phyloP scores from a whole-genome alignment of 805 yeast genomes.

The Tetrapisispora phaffii region DNA sequence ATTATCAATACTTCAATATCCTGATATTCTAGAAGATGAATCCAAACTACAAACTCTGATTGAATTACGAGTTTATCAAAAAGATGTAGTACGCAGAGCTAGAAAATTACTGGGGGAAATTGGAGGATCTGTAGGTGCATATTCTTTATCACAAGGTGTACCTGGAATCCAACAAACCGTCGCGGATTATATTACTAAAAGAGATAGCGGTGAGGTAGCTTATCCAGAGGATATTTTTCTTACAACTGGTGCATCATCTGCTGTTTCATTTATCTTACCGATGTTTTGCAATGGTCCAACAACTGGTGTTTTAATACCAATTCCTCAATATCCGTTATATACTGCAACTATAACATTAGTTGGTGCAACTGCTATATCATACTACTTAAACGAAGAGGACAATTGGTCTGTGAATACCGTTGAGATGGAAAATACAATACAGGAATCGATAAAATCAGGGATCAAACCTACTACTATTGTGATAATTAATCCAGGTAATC shows the following conservation, averaged over 20 bases:
- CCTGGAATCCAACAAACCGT: conserved; percentile 60
- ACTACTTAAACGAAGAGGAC: conserved; percentile 68
- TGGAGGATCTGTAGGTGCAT: conserved; percentile 82
- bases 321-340: conserved; percentile 95
- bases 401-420: conserved; percentile 76
- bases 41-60: conserved; percentile 1
- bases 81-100: conserved; percentile 72
- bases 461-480: conserved; percentile 68
- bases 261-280: conserved; percentile 70
- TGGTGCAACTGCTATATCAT: conserved; percentile 72
- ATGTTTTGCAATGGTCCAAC: conserved; percentile 55
- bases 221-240: conserved; percentile 64
- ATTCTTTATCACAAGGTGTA: conserved; percentile 88
- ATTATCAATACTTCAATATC: conserved; percentile 75
- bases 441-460: conserved; percentile 41
- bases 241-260: conserved; percentile 92
- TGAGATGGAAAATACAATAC: conserved; percentile 47
- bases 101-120: conserved; percentile 44
- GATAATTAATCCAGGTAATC: conserved; percentile 96
- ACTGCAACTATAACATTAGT: conserved; percentile 83
- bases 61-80: conserved; percentile 31
- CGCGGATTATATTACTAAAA: conserved; percentile 62
- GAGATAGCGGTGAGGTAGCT: conserved; percentile 74
- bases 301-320: conserved; percentile 82
- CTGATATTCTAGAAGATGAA: conserved; percentile 42